Evolutionary conservation across 495 filamentous ascomycete genomes (phyloP).

Genomic region (Pseudoneurospora amorphoporcata): DNA sequence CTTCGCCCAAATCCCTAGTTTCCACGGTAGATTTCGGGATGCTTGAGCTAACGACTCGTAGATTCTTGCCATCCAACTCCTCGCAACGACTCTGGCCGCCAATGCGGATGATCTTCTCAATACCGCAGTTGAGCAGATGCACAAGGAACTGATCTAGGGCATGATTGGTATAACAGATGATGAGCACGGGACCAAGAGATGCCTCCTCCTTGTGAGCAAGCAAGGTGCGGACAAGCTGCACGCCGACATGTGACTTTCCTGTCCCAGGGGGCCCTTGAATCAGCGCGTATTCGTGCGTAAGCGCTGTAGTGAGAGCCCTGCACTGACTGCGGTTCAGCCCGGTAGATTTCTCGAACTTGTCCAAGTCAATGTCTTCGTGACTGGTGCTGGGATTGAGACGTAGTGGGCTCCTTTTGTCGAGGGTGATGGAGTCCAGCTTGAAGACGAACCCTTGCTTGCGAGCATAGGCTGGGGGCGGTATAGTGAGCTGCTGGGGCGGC

Average conservation of each 20-base stretch:
- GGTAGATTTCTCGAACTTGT: background rate
- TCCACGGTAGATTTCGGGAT: constrained; percentile 24
- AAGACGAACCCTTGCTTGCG: constrained; percentile 40
- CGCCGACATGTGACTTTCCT: constrained; percentile 58
- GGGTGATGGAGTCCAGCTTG: constrained; percentile 38
- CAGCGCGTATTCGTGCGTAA: constrained; percentile 48
- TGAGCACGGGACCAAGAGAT: constrained; percentile 55
- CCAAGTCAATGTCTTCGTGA: background rate
- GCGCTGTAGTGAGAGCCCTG: constrained; percentile 41
- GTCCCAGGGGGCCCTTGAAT: constrained; percentile 81
- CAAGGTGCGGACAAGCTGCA: constrained; percentile 46
- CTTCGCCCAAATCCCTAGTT: constrained; percentile 2
- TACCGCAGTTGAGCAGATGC: constrained; percentile 43
- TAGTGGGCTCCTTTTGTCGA: constrained; percentile 9
- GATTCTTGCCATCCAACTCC: constrained; percentile 36
- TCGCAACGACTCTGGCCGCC: constrained; percentile 57
- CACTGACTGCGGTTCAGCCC: constrained; percentile 34
- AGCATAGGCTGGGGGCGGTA: constrained; percentile 45
- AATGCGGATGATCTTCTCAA: constrained; percentile 58
- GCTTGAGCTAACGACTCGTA: constrained; percentile 28
- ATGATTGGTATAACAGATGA: constrained; percentile 60
- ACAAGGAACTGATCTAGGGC: constrained; percentile 66
- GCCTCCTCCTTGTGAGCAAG: constrained; percentile 43
- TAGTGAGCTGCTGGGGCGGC: background rate
- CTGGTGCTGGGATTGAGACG: background rate